A percentile compares a stretch with the other conserved stretches of the same genome.
These are phyloP conservation scores for Talaromyces nanjingensis DNA, from an alignment of 495 filamentous ascomycete species.

Conservation along the genomic window DNA sequence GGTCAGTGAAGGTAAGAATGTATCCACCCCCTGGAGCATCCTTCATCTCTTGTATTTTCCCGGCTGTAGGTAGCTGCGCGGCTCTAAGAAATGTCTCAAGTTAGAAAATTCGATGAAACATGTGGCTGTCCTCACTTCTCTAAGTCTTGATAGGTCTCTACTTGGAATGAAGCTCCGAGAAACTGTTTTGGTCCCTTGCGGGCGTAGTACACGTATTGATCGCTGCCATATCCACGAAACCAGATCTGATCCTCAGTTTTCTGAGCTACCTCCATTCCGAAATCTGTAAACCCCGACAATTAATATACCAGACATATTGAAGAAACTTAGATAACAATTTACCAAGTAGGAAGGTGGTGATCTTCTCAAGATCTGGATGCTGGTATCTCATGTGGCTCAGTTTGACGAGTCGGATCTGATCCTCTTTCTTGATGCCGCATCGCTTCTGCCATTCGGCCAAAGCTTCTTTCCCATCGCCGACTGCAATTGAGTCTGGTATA, in stretches of 20 bases:
- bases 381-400: constrained; percentile 45
- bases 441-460: constrained; percentile 27
- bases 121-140: constrained; percentile 19
- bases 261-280: constrained; percentile 46
- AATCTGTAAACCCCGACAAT: constrained; percentile 28
- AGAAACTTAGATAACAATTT: neutral
- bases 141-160: constrained; percentile 51
- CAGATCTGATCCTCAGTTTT: constrained; percentile 42
- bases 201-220: constrained; percentile 50
- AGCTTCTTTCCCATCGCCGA: constrained; percentile 24
- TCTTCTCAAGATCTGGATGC: constrained; percentile 37
- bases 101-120: neutral
- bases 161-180: constrained; percentile 46
- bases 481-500: constrained; percentile 28
- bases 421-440: constrained; percentile 24
- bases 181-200: constrained; percentile 44
- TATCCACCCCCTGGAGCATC: constrained; percentile 28
- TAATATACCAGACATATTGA: too few species aligned
- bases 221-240: constrained; percentile 54
- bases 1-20: constrained; percentile 27
- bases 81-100: constrained; percentile 14
- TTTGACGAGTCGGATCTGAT: constrained; percentile 33
- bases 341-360: constrained; percentile 30
- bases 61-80: constrained; percentile 18
- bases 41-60: constrained; percentile 18